Percentiles rank a stretch among this genome's conserved stretches.
Evolutionary conservation across 192 early-diverging fungal species (phyloP).

Genomic region (Cladochytrium replicatum): DNA sequence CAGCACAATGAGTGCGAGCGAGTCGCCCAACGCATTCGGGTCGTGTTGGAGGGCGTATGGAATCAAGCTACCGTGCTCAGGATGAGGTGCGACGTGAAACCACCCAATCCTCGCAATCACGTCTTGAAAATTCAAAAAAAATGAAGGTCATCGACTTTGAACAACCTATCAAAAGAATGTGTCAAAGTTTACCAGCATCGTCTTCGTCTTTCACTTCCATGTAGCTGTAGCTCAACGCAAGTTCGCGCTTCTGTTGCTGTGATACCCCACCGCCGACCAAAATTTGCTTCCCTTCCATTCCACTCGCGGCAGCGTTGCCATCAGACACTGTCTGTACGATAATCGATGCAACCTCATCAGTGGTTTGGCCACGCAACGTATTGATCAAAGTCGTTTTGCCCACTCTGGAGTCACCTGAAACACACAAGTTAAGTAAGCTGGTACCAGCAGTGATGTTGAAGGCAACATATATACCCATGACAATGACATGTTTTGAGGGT

Average conservation of each 20-base stretch:
- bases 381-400: conserved; percentile 79
- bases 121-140: too few relatives aligned
- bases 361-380: conserved; percentile 38
- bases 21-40: conserved; percentile 49
- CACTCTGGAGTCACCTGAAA: conserved; percentile 57
- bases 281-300: too few relatives aligned
- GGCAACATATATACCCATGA: conserved; percentile 48
- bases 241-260: conserved; percentile 45
- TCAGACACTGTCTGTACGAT: conserved; percentile 28
- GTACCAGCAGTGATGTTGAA: background rate
- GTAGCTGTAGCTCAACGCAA: conserved; percentile 77
- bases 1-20: conserved; percentile 65
- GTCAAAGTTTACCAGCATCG: conserved; percentile 37
- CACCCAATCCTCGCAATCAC: conserved; percentile 64
- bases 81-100: conserved; percentile 66
- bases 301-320: too few relatives aligned
- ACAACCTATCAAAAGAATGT: background rate
- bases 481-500: conserved; percentile 66
- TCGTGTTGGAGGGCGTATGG: conserved; percentile 65
- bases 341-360: conserved; percentile 30
- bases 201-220: conserved; percentile 83
- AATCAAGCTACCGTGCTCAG: conserved; percentile 58
- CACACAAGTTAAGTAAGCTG: too few relatives aligned
- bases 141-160: background rate
- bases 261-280: conserved; percentile 23